Evolutionary conservation across 2,329 filamentous ascomycete species (phyloP), one percentile per base, ranked within the genome.

Genomic region (Alternaria novae-zelandiae): DNA sequence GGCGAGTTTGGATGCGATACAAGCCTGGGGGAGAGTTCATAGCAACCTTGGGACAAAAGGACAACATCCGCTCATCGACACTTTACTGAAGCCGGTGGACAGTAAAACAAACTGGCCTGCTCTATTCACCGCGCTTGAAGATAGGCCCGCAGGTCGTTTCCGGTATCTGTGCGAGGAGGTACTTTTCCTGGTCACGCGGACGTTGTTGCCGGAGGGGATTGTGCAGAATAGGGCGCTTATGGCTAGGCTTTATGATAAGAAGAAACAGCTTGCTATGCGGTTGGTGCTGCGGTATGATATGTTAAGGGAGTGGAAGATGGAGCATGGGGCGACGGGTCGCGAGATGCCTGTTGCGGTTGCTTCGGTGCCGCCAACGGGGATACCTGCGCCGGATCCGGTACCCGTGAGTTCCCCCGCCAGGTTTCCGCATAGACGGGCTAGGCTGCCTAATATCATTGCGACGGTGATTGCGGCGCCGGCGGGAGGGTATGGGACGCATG

Each of bases 251-350:
- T 76, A 76, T n/a, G 56, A 66, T 5, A 32, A 30, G 2, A 70
- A 62, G 61, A 72, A 72, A n/a, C 65, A 70, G 2, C 57, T 70
- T 0, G 67, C 69, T 1, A 68, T 70, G 4, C 46, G 69, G 5
- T 5, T 75, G 7, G 43, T 69, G 17, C 60, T 77, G 56, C 56
- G 75, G 10, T 78, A 78, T 21, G 74, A 78, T 47, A 76, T 75
- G 72, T 20, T 74, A 25, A 26, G 67, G 1, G 69, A 67, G 30
- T 74, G 73, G 74, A 68, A 57, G 44, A 46, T 65, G 54, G 53
- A 66, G 13, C 12, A 53, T 1, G 26, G 50, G 4, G 9, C 11
- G 10, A 9, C 41, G 43, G 28, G 32, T 23, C 32, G 55, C 23
- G 41, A 58, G 7, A 60, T 69, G 25, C 20, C 50, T 15, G 6